phyloP scores from a whole-genome alignment of 106 monocot species.

The Dioscorea zingiberensis region DNA sequence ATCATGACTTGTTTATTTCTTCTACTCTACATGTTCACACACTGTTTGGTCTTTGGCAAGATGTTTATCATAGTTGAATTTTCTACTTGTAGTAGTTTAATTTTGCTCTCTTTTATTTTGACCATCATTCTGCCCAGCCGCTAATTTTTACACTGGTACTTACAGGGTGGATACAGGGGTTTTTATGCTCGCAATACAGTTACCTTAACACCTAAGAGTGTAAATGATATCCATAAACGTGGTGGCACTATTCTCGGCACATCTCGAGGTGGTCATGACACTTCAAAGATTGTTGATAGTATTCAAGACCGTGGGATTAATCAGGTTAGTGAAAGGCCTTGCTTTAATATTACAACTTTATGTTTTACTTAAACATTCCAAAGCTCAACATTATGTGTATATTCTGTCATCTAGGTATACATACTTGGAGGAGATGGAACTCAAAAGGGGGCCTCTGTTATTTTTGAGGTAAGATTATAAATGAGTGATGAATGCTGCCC shows the following conservation, averaged over 20 bases:
- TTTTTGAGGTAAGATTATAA: conserved; percentile 63
- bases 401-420: conserved; percentile 41
- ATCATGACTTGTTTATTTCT: no score
- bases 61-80: no score
- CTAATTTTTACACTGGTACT: no score
- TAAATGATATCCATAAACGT: conserved; percentile 83
- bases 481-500: neutral
- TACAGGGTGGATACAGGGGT: conserved; percentile 72
- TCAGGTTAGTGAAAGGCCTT: conserved; percentile 34
- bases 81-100: no score
- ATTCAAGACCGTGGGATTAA: conserved; percentile 80
- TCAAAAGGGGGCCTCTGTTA: conserved; percentile 75
- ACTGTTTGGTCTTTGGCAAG: no score
- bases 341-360: neutral
- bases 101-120: no score
- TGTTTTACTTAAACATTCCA: neutral
- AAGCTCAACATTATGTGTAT: no score
- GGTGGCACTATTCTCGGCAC: conserved; percentile 80
- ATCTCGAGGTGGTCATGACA: conserved; percentile 79
- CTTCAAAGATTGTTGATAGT: conserved; percentile 68
- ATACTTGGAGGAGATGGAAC: conserved; percentile 95
- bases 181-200: conserved; percentile 74
- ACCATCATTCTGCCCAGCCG: no score
- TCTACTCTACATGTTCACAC: no score
- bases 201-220: conserved; percentile 49